Conservation (phyloP, 495 filamentous ascomycete genomes). For the Opeltia flavorubescens region DNA sequence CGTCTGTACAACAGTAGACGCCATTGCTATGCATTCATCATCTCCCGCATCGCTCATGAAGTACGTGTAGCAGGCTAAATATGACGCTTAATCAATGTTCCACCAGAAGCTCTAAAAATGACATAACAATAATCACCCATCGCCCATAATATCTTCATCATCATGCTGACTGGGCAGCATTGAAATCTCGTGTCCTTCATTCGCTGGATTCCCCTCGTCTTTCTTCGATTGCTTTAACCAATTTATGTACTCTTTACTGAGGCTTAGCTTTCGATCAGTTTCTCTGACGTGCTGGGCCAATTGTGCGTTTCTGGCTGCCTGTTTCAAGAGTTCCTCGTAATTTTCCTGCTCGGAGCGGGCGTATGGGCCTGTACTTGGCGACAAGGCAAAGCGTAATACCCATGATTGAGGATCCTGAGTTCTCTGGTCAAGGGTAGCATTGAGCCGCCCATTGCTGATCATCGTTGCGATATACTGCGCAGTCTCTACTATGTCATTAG, state of each 20-base stretch:
- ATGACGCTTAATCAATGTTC: neutral
- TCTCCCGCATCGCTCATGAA: neutral
- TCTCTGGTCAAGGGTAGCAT: slow-evolving; percentile 36
- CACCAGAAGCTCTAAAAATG: too few relatives aligned
- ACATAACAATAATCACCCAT: too few relatives aligned
- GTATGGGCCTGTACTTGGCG: slow-evolving; percentile 8
- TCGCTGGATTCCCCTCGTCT: slow-evolving; percentile 19
- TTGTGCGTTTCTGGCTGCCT: slow-evolving; percentile 23
- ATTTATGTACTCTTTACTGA: slow-evolving; percentile 46
- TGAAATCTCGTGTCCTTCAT: neutral
- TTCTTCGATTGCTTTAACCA: slow-evolving; percentile 29
- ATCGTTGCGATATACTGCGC: slow-evolving; percentile 35
- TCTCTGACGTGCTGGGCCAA: slow-evolving; percentile 30
- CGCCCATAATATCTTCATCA: slow-evolving; percentile 9
- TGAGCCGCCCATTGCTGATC: slow-evolving; percentile 40
- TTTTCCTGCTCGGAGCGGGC: slow-evolving; percentile 30
- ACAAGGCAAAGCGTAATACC: slow-evolving; percentile 23
- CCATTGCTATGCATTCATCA: slow-evolving; percentile 7
- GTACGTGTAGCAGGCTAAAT: neutral
- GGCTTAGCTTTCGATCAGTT: slow-evolving; percentile 39
- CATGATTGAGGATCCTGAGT: slow-evolving; percentile 29
- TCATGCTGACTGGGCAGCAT: neutral
- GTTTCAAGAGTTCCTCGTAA: slow-evolving; percentile 24
- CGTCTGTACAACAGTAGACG: neutral
- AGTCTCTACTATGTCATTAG: slow-evolving; percentile 27